Conservation (phyloP, 169 alveolate species). For the Cyclospora cayetanensis region DNA sequence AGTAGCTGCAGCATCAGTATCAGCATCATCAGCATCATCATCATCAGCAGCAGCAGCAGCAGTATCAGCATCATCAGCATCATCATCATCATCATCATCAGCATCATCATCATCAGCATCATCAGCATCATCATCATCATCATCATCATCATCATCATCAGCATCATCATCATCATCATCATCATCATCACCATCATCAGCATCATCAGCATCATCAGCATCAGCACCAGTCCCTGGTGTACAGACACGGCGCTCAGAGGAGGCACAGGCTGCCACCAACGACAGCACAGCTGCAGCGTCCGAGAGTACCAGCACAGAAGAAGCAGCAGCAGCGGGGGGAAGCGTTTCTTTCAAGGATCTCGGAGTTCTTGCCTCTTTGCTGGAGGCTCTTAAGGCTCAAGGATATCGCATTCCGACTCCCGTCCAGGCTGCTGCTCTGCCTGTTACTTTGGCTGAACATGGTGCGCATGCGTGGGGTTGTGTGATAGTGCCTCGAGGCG, state of each 20-base stretch:
- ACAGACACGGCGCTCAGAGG: not conserved
- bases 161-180: not conserved
- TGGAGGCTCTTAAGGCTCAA: not conserved
- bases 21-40: not conserved
- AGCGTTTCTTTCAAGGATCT: not conserved
- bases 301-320: not conserved
- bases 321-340: not conserved
- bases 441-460: not conserved
- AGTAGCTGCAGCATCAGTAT: not conserved
- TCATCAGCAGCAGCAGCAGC: not conserved
- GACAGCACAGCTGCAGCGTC: not conserved
- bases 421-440: not conserved
- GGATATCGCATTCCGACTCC: not conserved
- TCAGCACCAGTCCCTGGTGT: not conserved
- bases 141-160: not conserved
- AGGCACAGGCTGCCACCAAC: not conserved
- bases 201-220: not conserved
- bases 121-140: not conserved
- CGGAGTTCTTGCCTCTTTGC: not conserved
- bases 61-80: not conserved
- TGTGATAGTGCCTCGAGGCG: no score
- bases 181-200: not conserved
- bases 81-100: not conserved
- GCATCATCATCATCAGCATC: not conserved
- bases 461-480: not conserved